Conservation (phyloP, 768 basidiomycete genomes). For the Lactifluus subvellereus region DNA sequence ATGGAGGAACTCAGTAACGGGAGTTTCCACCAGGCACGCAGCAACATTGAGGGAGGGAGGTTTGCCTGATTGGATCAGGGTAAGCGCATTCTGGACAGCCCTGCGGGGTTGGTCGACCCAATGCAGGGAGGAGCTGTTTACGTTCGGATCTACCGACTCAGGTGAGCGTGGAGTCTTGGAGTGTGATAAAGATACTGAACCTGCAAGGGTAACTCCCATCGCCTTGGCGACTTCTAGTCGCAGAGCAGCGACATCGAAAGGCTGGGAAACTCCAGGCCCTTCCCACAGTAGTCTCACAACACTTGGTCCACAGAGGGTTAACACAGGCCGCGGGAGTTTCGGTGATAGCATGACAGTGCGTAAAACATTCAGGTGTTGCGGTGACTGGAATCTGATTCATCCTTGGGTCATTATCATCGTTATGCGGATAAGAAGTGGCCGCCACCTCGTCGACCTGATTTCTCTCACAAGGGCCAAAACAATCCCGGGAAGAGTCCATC, state of each 20-base stretch:
- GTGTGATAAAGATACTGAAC: conserved; percentile 29
- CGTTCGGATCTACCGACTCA: neutral
- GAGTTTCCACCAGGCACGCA: conserved; percentile 52
- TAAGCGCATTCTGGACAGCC: conserved; percentile 52
- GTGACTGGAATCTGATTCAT: conserved; percentile 40
- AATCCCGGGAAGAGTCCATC: conserved; percentile 76
- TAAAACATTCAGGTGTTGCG: conserved; percentile 55
- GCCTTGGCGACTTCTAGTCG: conserved; percentile 37
- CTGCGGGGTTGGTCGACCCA: conserved; percentile 52
- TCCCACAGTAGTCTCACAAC: conserved; percentile 43
- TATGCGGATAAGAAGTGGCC: neutral
- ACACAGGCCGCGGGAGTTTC: conserved; percentile 60
- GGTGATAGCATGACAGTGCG: conserved; percentile 60
- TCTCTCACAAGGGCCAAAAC: conserved; percentile 58
- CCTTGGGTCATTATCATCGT: neutral
- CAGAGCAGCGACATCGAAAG: conserved; percentile 37
- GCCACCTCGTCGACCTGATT: conserved; percentile 34
- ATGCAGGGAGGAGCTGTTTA: conserved; percentile 21
- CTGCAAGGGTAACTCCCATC: conserved; percentile 34
- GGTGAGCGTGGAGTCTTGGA: neutral
- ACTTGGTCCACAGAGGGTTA: conserved; percentile 53
- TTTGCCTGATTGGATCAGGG: conserved; percentile 54
- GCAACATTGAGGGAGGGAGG: conserved; percentile 60
- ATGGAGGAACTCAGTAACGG: conserved; percentile 57
- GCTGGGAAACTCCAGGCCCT: conserved; percentile 32